Conservation (phyloP, 2,329 filamentous ascomycete genomes). For the Aspergillus pseudoglaucus region DNA sequence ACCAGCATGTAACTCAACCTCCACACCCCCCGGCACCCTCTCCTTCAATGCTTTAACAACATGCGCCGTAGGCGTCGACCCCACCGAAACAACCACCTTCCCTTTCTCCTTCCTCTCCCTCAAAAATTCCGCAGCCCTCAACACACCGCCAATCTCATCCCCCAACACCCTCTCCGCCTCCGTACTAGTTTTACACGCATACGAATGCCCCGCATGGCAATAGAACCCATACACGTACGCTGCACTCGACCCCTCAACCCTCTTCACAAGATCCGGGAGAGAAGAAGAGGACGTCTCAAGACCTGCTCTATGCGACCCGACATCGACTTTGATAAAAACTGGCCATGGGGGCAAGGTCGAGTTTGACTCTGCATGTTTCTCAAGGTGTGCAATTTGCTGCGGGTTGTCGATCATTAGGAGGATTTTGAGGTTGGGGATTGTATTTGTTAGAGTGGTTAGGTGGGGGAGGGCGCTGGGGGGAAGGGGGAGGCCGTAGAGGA, state of each 20-base stretch:
- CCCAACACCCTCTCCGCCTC: slow-evolving; percentile 14
- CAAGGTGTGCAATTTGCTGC: slow-evolving; percentile 17
- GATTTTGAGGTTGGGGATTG: slow-evolving; percentile 25
- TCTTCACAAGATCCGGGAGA: slow-evolving; percentile 8
- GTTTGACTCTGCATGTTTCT: slow-evolving; percentile 6
- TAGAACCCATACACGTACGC: slow-evolving; percentile 16
- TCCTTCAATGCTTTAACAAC: slow-evolving; percentile 12
- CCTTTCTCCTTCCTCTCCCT: neutral
- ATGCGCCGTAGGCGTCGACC: slow-evolving; percentile 21
- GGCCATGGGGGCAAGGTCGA: slow-evolving; percentile 8
- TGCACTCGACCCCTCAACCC: slow-evolving; percentile 9
- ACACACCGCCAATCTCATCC: slow-evolving; percentile 13
- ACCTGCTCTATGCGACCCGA: slow-evolving; percentile 17
- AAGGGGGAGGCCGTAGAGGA: slow-evolving; percentile 38
- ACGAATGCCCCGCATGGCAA: slow-evolving; percentile 21
- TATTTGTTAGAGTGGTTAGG: slow-evolving; percentile 11
- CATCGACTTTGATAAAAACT: slow-evolving; percentile 22
- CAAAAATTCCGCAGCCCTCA: slow-evolving; percentile 9
- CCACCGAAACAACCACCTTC: slow-evolving; percentile 15
- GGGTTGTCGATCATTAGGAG: slow-evolving; percentile 31
- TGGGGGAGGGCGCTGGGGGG: slow-evolving; percentile 27
- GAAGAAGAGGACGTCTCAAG: slow-evolving; percentile 9
- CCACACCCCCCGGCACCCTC: slow-evolving; percentile 6
- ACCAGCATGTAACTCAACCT: slow-evolving; percentile 20
- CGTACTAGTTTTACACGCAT: slow-evolving; percentile 16